Percentiles rank a stretch among this genome's conserved stretches.
Evolutionary conservation across 2,329 filamentous ascomycete genomes (phyloP).

Genomic region (Pyricularia grisea): DNA sequence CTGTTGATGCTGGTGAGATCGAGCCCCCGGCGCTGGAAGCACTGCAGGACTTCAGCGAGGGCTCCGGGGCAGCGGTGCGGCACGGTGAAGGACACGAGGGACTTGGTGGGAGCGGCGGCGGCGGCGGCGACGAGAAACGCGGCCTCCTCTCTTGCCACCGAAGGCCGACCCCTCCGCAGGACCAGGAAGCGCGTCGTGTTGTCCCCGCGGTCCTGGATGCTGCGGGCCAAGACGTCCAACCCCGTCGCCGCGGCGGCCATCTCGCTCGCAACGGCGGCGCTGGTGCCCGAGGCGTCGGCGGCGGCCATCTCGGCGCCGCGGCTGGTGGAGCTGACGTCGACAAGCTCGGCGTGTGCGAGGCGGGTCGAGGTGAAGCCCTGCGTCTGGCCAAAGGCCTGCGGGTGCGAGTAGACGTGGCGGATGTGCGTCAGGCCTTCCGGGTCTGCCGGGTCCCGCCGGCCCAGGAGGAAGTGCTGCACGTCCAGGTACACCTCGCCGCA

Average conservation of each 20-base stretch:
- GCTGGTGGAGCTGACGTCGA: constrained; percentile 80
- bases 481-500: constrained; percentile 78
- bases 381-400: constrained; percentile 92
- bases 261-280: constrained; percentile 69
- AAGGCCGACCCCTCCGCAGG: constrained; percentile 27
- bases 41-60: constrained; percentile 68
- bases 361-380: constrained; percentile 50
- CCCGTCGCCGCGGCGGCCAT: constrained; percentile 61
- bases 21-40: constrained; percentile 63
- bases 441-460: constrained; percentile 21
- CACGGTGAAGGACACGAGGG: constrained; percentile 75
- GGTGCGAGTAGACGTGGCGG: constrained; percentile 78
- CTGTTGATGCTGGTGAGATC: constrained; percentile 90
- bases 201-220: constrained; percentile 64
- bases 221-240: constrained; percentile 58
- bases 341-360: constrained; percentile 65
- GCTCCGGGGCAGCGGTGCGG: constrained; percentile 71
- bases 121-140: background rate
- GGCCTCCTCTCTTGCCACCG: background rate
- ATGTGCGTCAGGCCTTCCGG: constrained; percentile 45
- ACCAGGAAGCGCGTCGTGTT: constrained; percentile 78
- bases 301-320: constrained; percentile 71
- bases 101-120: constrained; percentile 43
- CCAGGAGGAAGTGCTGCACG: constrained; percentile 82
- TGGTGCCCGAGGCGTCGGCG: constrained; percentile 45